A percentile compares a stretch with the other conserved stretches of the same genome.
phyloP scores from a whole-genome alignment of 768 basidiomycete species.

The Termitomyces sp. region DNA sequence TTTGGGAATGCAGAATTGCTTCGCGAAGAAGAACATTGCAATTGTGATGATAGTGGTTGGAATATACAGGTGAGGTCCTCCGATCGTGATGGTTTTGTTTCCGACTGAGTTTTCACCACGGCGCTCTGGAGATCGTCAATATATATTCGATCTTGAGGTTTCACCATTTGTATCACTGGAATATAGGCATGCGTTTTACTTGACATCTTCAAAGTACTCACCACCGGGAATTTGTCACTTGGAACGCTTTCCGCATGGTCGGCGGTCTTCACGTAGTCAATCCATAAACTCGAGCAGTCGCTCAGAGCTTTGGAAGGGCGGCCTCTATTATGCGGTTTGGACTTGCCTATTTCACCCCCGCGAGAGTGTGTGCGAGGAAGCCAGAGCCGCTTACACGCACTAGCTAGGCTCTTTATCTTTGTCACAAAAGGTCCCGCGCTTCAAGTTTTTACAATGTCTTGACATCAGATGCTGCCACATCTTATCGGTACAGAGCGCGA shows the following conservation, averaged over 20 bases:
- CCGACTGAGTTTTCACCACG: neutral
- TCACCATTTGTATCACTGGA: too few species aligned
- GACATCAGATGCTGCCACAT: neutral
- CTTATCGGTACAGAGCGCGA: neutral
- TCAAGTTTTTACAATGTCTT: neutral
- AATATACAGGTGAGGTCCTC: neutral
- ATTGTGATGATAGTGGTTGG: neutral
- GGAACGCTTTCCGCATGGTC: neutral
- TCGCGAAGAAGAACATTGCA: neutral
- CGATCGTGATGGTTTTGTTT: neutral
- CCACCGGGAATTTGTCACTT: neutral
- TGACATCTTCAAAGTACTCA: neutral
- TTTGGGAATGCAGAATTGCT: neutral
- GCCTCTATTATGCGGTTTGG: neutral
- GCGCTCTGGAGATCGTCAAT: neutral
- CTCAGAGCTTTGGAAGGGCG: neutral
- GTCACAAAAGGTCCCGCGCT: too few species aligned
- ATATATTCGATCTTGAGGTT: too few species aligned
- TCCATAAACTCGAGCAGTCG: neutral
- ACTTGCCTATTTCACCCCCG: neutral
- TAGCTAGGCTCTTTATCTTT: neutral
- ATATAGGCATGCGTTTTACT: neutral
- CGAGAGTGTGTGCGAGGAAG: neutral
- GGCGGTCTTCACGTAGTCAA: neutral
- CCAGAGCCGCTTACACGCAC: too few species aligned